These are phyloP conservation scores for Verticillium nubilum DNA, from an alignment of 2,329 filamentous ascomycete genomes.

Conservation along the genomic window DNA sequence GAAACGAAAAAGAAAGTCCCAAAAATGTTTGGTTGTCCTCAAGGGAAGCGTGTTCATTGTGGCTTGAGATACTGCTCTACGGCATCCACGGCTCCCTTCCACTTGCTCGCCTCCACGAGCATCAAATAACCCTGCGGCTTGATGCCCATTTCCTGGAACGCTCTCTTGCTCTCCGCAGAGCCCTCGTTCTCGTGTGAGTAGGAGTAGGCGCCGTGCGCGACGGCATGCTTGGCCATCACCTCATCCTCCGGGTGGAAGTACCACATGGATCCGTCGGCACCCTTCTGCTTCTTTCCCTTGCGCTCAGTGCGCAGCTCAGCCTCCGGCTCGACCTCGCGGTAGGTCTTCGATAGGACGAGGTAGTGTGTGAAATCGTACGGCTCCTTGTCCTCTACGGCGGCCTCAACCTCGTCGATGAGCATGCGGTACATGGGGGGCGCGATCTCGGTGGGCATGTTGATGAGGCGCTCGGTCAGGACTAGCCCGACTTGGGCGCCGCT, in stretches of 20 bases:
- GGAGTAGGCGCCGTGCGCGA: constrained; percentile 64
- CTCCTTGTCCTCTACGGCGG: constrained; percentile 83
- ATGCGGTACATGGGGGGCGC: constrained; percentile 92
- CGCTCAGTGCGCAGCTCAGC: constrained; percentile 64
- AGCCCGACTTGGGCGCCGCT: constrained; percentile 63
- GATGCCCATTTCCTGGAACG: constrained; percentile 91
- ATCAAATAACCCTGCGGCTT: constrained; percentile 80
- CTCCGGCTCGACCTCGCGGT: constrained; percentile 78
- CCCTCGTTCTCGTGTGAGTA: constrained; percentile 79
- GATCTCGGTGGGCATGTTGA: constrained; percentile 95
- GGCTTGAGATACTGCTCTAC: constrained; percentile 67
- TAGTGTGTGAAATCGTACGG: constrained; percentile 93
- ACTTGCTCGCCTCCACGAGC: constrained; percentile 74
- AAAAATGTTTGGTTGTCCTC: not conserved
- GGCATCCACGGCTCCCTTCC: constrained; percentile 69
- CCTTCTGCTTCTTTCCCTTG: constrained; percentile 62
- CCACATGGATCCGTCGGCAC: constrained; percentile 58
- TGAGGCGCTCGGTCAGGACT: constrained; percentile 84
- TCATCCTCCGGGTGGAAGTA: constrained; percentile 98
- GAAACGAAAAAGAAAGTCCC: not conserved
- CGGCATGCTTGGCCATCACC: constrained; percentile 70
- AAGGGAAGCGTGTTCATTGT: constrained; percentile 4
- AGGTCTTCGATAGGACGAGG: constrained; percentile 86
- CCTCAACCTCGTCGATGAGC: constrained; percentile 86
- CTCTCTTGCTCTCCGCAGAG: constrained; percentile 83